Evolutionary conservation across 78 protist species (phyloP), one percentile per base, ranked within the genome.

Genomic region (Bodo saltans): DNA sequence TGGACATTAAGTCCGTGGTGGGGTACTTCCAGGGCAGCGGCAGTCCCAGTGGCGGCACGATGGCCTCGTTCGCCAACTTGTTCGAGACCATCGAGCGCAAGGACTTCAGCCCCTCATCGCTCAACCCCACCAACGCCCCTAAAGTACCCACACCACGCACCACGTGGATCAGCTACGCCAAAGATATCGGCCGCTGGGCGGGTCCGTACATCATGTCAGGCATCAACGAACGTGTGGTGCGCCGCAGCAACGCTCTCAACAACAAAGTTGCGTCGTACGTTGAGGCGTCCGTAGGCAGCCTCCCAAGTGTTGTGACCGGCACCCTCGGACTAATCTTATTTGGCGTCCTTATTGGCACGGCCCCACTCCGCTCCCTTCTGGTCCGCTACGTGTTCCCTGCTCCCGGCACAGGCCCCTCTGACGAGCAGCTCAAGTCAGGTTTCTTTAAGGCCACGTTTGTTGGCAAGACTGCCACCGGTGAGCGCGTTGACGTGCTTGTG

Each of bases 131-230:
- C 33, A 28, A 40, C 28, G 2, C 8, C 79, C 39, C 26, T 17
- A 1, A 23, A 76, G 70, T 3, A 8, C 60, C 60, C n/a, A 47
- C 60, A 17, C 60, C 60, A 17, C 60, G 60, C 69, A 3, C 0
- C 21, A 8, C 21, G 30, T 17, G 2, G 1, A 67, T 52, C 28
- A 1, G 3, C n/a, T 76, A 40, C 37, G 8, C 1, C 28, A 35
- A 3, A 3, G 81, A 76, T 17, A 0, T 30, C 42, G 30, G 12
- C 27, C 3, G 17, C 1, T 71, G 27, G 47, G 40, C 86, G 40
- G 87, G 42, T 0, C 87, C 87, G n/a, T 83, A 73, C 60, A 0
- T 74, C 32, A 83, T 83, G 87, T 69, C 87, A 11, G 4, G 69
- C 26, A 83, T 83, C 70, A 72, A 25, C 72, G 1, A 78, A 3